Evolutionary conservation across 2,329 filamentous ascomycete species (phyloP).

Genomic region (Aspergillus felis): DNA sequence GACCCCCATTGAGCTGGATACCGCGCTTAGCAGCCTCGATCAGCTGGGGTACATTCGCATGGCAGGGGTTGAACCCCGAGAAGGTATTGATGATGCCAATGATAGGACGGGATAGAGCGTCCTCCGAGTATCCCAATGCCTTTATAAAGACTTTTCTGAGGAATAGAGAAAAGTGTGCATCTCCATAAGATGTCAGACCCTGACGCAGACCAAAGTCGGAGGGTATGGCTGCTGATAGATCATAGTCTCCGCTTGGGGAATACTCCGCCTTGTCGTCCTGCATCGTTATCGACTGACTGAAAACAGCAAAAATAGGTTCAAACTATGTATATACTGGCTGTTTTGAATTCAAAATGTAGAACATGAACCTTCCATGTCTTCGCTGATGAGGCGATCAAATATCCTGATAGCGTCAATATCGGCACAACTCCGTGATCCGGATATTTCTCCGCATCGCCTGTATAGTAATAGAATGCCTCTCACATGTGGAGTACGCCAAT

Average conservation of each 20-base stretch:
- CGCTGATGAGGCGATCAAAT: background rate
- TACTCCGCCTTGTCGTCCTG: background rate
- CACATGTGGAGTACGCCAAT: background rate
- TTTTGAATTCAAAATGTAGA: background rate
- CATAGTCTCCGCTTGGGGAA: slow-evolving; percentile 46
- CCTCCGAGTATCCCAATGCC: slow-evolving; percentile 68
- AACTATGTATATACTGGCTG: background rate
- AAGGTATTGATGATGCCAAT: slow-evolving; percentile 72
- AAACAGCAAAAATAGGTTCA: background rate
- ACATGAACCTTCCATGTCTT: background rate
- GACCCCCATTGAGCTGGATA: slow-evolving; percentile 61
- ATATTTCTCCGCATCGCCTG: slow-evolving; percentile 13
- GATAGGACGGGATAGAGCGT: slow-evolving; percentile 65
- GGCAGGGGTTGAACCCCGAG: slow-evolving; percentile 70
- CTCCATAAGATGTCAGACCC: slow-evolving; percentile 65
- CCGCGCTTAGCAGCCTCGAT: slow-evolving; percentile 68
- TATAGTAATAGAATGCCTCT: background rate
- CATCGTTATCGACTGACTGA: background rate
- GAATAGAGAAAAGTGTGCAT: slow-evolving; percentile 71
- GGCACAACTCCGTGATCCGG: slow-evolving; percentile 13
- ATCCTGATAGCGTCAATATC: background rate
- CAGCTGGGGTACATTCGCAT: slow-evolving; percentile 67
- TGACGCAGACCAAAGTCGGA: slow-evolving; percentile 56
- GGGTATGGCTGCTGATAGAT: slow-evolving; percentile 53
- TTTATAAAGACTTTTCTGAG: slow-evolving; percentile 75